Conservation (phyloP, 2,329 filamentous ascomycete species). For the Ophiocordyceps camponoti-rufipedis region DNA sequence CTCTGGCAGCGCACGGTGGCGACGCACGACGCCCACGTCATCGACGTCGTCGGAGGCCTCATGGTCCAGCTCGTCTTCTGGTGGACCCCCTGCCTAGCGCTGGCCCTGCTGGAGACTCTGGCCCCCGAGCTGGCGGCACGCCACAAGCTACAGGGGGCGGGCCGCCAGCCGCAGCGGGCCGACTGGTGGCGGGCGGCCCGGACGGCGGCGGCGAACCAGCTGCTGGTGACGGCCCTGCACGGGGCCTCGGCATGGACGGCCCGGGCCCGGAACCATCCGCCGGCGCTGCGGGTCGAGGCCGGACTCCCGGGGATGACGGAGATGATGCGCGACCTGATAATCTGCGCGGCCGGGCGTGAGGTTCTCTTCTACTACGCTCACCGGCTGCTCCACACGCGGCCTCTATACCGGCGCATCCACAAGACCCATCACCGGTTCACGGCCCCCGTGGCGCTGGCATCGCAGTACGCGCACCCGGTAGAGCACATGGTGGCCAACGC, state of each 20-base stretch:
- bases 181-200: slow-evolving; percentile 25
- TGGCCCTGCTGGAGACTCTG: slow-evolving; percentile 22
- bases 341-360: slow-evolving; percentile 26
- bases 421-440: slow-evolving; percentile 38
- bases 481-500: slow-evolving; percentile 36
- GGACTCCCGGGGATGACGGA: slow-evolving; percentile 17
- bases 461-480: slow-evolving; percentile 37
- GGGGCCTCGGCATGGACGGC: slow-evolving; percentile 6
- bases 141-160: slow-evolving; percentile 35
- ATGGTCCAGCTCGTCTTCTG: slow-evolving; percentile 23
- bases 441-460: slow-evolving; percentile 33
- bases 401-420: slow-evolving; percentile 31
- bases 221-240: slow-evolving; percentile 17
- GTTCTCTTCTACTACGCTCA: slow-evolving; percentile 37
- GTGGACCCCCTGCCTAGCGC: slow-evolving; percentile 24
- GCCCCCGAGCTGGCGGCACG: slow-evolving; percentile 27
- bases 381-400: slow-evolving; percentile 29
- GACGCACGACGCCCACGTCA: slow-evolving; percentile 10
- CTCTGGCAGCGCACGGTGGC: slow-evolving; percentile 8
- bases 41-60: slow-evolving; percentile 23
- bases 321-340: slow-evolving; percentile 19
- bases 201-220: slow-evolving; percentile 29
- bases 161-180: slow-evolving; percentile 24
- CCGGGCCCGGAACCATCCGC: slow-evolving; percentile 5
- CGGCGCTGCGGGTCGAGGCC: slow-evolving; percentile 19